phyloP scores from a whole-genome alignment of 1,284 basidiomycete species.

The Trametes hirsuta region DNA sequence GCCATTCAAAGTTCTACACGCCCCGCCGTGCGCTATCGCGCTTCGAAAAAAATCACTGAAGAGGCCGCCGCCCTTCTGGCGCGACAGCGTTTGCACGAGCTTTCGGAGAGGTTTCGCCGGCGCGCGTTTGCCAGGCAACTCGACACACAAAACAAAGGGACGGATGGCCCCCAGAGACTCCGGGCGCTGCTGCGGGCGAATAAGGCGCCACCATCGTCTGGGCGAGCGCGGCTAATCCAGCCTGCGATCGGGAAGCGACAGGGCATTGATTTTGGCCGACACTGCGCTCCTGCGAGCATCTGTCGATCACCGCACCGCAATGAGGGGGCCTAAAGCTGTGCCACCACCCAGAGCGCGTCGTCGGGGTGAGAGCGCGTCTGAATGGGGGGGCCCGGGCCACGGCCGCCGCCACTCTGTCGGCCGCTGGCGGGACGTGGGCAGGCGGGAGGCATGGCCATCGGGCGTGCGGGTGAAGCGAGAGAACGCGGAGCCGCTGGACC shows the following conservation, averaged over 20 bases:
- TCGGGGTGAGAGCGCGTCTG: too few relatives aligned
- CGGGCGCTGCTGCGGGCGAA: background rate
- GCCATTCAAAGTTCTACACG: background rate
- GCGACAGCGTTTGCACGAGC: background rate
- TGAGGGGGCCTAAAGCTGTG: constrained; percentile 19
- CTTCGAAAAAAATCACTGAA: too few relatives aligned
- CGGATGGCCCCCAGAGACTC: constrained; percentile 8
- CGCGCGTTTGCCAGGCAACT: background rate
- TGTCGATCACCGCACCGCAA: constrained; percentile 24
- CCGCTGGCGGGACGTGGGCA: background rate
- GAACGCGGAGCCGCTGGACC: too few relatives aligned
- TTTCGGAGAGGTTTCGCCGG: constrained; percentile 6
- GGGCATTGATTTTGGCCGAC: constrained; percentile 12
- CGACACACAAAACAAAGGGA: background rate
- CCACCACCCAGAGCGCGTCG: background rate
- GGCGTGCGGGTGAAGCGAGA: too few relatives aligned
- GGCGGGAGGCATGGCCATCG: too few relatives aligned
- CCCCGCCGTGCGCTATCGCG: background rate
- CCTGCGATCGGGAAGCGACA: background rate
- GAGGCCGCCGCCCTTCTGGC: too few relatives aligned
- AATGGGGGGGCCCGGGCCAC: too few relatives aligned
- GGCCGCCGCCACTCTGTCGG: background rate
- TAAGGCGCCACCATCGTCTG: background rate
- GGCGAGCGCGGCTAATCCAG: background rate
- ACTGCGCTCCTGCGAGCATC: constrained; percentile 11